Conservation (phyloP, 208 protist species). For the Angomonas ambiguus region DNA sequence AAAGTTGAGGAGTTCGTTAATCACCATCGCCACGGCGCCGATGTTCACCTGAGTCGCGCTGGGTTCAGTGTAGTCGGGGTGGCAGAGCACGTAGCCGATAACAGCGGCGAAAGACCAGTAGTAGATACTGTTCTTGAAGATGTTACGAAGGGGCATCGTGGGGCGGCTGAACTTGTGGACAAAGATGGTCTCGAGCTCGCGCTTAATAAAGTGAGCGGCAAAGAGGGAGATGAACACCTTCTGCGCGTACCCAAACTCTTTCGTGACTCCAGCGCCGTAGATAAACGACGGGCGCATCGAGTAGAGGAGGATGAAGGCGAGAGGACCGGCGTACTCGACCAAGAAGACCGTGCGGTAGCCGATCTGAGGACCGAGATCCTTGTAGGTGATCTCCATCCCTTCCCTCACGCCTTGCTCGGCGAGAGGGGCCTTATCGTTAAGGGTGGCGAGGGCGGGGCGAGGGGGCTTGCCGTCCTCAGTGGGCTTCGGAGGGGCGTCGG, state of each 20-base stretch:
- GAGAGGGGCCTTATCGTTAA: conserved; percentile 38
- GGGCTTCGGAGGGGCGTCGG: conserved; percentile 18
- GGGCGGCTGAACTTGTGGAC: conserved; percentile 93
- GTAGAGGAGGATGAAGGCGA: conserved; percentile 90
- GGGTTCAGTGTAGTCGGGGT: conserved; percentile 84
- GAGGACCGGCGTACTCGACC: conserved; percentile 92
- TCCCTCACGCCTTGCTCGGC: conserved; percentile 62
- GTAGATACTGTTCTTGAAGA: conserved; percentile 95
- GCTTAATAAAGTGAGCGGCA: conserved; percentile 91
- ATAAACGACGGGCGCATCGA: conserved; percentile 63
- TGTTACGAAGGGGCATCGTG: conserved; percentile 94
- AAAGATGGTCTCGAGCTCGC: conserved; percentile 93
- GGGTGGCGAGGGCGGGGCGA: conserved; percentile 43
- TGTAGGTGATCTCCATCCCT: conserved; percentile 67
- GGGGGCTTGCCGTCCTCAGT: conserved; percentile 30
- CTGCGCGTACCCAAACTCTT: conserved; percentile 56
- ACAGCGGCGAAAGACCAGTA: conserved; percentile 93
- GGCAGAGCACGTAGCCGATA: conserved; percentile 88
- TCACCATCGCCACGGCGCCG: conserved; percentile 43
- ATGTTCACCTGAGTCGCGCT: conserved; percentile 35
- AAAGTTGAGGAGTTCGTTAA: conserved; percentile 91
- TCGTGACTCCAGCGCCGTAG: conserved; percentile 36
- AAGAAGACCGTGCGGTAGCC: conserved; percentile 93
- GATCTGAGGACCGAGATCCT: conserved; percentile 92
- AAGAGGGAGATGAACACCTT: conserved; percentile 83